These are phyloP conservation scores for Kwoniella sp. DNA, from an alignment of 768 basidiomycete species.

Conservation along the genomic window DNA sequence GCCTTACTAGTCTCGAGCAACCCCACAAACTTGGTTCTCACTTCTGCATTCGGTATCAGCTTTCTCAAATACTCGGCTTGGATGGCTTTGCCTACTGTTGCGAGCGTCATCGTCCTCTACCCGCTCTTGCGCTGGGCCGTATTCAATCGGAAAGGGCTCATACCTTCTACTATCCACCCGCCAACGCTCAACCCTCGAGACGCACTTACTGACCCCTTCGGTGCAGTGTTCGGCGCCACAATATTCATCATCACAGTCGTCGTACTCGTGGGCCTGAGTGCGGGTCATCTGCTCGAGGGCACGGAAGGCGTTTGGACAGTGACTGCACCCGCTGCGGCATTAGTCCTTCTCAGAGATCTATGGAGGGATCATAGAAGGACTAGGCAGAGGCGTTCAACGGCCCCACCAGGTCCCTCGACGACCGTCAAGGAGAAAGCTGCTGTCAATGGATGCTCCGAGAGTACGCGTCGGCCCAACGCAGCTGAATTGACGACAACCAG, in stretches of 20 bases:
- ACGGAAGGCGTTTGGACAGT: conserved; percentile 60
- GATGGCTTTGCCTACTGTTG: conserved; percentile 77
- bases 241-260: conserved; percentile 70
- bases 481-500: background rate
- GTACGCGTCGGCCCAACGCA: background rate
- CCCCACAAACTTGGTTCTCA: conserved; percentile 90
- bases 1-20: conserved; percentile 77
- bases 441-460: background rate
- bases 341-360: conserved; percentile 71
- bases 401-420: background rate
- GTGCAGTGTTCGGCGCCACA: conserved; percentile 73
- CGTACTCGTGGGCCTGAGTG: conserved; percentile 75
- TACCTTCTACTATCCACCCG: conserved; percentile 43
- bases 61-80: conserved; percentile 79
- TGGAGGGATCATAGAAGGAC: background rate
- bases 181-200: conserved; percentile 60
- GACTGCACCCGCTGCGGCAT: conserved; percentile 73
- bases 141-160: conserved; percentile 31
- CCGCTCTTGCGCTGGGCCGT: conserved; percentile 55
- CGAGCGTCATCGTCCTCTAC: conserved; percentile 65
- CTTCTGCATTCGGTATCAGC: conserved; percentile 78
- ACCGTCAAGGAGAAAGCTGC: background rate
- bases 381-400: background rate
- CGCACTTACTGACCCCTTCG: conserved; percentile 71
- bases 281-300: conserved; percentile 51